Conservation (phyloP, 352 stramenopile species). For the Phytophthora constricta region DNA sequence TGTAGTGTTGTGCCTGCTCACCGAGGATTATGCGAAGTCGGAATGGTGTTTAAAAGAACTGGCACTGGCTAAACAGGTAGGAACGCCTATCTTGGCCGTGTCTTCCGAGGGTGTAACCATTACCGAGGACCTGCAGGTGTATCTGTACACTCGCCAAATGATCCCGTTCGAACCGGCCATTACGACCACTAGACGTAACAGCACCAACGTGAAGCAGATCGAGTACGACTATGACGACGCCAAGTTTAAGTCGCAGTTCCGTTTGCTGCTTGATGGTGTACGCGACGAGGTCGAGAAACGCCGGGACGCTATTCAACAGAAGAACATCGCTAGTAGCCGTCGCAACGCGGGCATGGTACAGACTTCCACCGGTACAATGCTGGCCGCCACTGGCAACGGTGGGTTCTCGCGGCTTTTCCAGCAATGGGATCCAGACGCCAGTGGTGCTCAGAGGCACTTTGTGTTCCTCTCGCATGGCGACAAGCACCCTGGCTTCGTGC, state of each 20-base stretch:
- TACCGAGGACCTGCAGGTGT: conserved; percentile 80
- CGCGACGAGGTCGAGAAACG: conserved; percentile 87
- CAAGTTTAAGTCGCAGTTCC: conserved; percentile 79
- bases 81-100: conserved; percentile 77
- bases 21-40: conserved; percentile 78
- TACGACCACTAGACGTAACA: conserved; percentile 55
- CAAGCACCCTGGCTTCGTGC: conserved; percentile 73
- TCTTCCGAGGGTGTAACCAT: conserved; percentile 74
- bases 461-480: conserved; percentile 85
- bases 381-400: conserved; percentile 18
- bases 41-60: conserved; percentile 90
- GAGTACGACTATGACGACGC: conserved; percentile 82
- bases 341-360: conserved; percentile 34
- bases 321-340: conserved; percentile 44
- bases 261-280: conserved; percentile 78
- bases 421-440: conserved; percentile 56
- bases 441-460: conserved; percentile 50
- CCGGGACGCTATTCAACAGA: conserved; percentile 50
- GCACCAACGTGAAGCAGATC: conserved; percentile 66
- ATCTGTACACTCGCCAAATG: conserved; percentile 83
- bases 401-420: conserved; percentile 70
- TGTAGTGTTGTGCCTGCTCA: conserved; percentile 79
- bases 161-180: conserved; percentile 82
- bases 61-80: conserved; percentile 80
- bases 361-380: conserved; percentile 36